Evolutionary conservation across 2,329 filamentous ascomycete species (phyloP), one percentile per base, ranked within the genome.

Genomic region (Pseudocercospora pini-densiflorae): DNA sequence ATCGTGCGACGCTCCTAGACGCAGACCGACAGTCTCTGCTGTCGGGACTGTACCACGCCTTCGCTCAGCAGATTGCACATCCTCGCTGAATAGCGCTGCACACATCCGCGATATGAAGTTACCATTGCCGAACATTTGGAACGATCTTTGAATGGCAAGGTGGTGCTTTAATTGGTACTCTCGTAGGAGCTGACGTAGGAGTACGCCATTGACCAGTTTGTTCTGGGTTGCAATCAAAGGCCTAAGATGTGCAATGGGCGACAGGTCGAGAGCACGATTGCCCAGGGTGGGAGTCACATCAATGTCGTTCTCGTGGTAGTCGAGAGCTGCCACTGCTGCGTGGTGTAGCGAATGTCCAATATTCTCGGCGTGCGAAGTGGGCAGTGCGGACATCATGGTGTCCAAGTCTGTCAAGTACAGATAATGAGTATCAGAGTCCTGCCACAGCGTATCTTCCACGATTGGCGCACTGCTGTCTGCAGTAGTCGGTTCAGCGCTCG

Each of bases 111-210:
- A 90, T 61, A 90, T 89, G 77, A 97, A 97, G 16, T 92, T 84
- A 5, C 93, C 93, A 72, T 95, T 93, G 1, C 93, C 91, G 6
- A 98, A 83, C 1, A 98, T 85, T 61, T 96, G 92, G 70, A 95
- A 97, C 51, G 90, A 87, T 66, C 88, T 88, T 73, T 97, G 93
- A 1, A 97, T 76, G 4, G 84, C 83, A 0, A 98, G 81, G 75
- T 98, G 93, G 1, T 86, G 81, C 16, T 88, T 86, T 3, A 99
- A 79, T 9, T 88, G 82, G 74, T 97, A 92, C 5, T 88, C 84
- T 19, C 86, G 86, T 76, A 97, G 96, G 21, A 98, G 86, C 8
- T 96, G 82, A 19, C 87, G 84, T 72, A 97, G 86, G 64, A 91
- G 92, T 61, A 92, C 90, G 31, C 88, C 87, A 71, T 94, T 95